Conservation (phyloP, 2,329 filamentous ascomycete species). For the Alternaria brassicae region DNA sequence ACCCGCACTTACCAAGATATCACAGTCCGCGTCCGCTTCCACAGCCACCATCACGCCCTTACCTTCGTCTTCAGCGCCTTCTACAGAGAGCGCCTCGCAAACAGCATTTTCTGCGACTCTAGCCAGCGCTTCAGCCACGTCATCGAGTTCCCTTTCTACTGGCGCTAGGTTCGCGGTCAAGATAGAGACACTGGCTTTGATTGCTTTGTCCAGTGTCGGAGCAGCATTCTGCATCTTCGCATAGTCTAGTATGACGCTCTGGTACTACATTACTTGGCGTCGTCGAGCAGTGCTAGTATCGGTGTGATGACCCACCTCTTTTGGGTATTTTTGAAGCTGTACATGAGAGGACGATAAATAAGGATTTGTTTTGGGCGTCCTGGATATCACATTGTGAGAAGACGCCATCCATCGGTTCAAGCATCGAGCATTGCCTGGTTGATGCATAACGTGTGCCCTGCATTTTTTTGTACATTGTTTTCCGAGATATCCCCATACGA, state of each 20-base stretch:
- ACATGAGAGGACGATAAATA: background rate
- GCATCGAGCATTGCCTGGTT: background rate
- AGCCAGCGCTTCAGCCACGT: conserved; percentile 1
- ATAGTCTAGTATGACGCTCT: background rate
- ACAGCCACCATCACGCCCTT: background rate
- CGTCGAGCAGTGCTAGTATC: too few species aligned
- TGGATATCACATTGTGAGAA: background rate
- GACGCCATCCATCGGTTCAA: background rate
- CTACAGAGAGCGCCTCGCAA: background rate
- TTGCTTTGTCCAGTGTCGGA: conserved; percentile 5
- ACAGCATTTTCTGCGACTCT: background rate
- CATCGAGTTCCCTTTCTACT: background rate
- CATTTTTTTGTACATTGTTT: conserved; percentile 8
- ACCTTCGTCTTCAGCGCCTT: background rate
- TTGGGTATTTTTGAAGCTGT: background rate
- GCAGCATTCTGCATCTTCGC: conserved; percentile 14
- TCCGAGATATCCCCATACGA: conserved; percentile 8
- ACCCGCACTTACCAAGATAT: conserved; percentile 9
- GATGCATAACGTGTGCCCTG: background rate
- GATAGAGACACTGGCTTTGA: conserved; percentile 1
- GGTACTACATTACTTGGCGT: background rate
- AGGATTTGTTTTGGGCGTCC: background rate
- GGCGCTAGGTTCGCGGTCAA: background rate
- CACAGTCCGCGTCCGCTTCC: conserved; percentile 11
- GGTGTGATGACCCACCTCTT: background rate